Conservation (phyloP, 768 basidiomycete species). For the Russula foetens region DNA sequence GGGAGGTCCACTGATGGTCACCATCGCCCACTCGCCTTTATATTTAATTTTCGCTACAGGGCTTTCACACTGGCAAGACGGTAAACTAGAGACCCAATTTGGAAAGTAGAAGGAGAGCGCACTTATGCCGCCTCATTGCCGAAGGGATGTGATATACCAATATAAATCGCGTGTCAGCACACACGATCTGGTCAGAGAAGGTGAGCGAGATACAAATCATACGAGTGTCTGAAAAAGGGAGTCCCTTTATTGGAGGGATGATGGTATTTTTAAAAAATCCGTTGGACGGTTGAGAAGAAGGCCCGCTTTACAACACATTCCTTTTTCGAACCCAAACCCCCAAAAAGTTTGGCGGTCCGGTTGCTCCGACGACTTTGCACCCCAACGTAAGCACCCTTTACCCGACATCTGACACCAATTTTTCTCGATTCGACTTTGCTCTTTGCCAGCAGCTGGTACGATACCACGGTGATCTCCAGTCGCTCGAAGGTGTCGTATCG, state of each 20-base stretch:
- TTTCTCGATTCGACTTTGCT: background rate
- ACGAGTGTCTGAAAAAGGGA: background rate
- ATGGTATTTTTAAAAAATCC: background rate
- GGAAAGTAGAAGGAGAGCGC: conserved; percentile 1
- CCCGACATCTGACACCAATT: too few relatives aligned
- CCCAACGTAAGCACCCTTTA: too few relatives aligned
- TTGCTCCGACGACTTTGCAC: background rate
- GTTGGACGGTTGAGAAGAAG: background rate
- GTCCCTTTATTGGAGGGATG: background rate
- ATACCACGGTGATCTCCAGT: background rate
- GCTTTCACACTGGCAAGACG: background rate
- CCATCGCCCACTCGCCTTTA: background rate
- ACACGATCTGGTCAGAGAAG: background rate
- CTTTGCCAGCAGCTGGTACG: background rate
- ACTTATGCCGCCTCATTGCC: background rate
- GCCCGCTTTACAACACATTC: background rate
- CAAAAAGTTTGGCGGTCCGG: too few relatives aligned
- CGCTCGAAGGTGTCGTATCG: background rate
- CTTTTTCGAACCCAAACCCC: background rate
- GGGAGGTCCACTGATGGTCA: too few relatives aligned
- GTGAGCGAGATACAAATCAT: too few relatives aligned
- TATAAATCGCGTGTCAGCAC: background rate
- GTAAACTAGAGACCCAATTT: background rate
- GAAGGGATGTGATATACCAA: background rate
- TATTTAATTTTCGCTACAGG: background rate